Evolutionary conservation across 1,284 basidiomycete genomes (phyloP).

Genomic region (Naganishia albida): DNA sequence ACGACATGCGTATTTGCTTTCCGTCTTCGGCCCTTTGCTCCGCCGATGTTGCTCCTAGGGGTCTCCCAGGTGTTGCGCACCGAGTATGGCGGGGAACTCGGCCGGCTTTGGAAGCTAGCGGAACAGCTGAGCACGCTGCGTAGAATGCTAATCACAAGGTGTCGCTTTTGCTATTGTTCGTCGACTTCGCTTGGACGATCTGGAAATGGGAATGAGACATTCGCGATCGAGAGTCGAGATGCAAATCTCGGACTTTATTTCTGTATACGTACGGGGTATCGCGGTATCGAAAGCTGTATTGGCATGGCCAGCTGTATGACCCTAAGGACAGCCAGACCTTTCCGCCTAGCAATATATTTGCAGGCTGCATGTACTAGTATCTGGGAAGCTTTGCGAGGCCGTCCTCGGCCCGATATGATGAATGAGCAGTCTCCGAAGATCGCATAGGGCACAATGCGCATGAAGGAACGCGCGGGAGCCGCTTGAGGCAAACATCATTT

Average conservation of each 20-base stretch:
- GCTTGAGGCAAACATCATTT: too few species aligned
- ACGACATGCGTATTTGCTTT: too few species aligned
- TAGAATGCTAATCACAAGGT: background rate
- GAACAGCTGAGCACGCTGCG: background rate
- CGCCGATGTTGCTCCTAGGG: too few species aligned
- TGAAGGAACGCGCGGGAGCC: too few species aligned
- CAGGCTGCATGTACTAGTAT: too few species aligned
- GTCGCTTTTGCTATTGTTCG: slow-evolving; percentile 26
- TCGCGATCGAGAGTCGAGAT: slow-evolving; percentile 16
- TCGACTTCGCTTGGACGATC: slow-evolving; percentile 5
- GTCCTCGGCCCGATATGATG: too few species aligned
- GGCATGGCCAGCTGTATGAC: background rate
- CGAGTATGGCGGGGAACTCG: too few species aligned
- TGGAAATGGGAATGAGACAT: slow-evolving; percentile 11
- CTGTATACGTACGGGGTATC: background rate
- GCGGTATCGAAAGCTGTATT: background rate
- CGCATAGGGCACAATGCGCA: too few species aligned
- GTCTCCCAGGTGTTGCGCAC: too few species aligned
- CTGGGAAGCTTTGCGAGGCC: too few species aligned
- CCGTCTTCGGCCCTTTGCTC: too few species aligned
- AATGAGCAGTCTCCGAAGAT: too few species aligned
- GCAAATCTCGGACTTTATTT: background rate
- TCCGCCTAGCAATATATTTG: background rate
- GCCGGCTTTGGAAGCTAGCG: background rate
- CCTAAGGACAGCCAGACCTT: background rate